These are phyloP conservation scores for Colletotrichum sp. DNA, from an alignment of 2,329 filamentous ascomycete genomes.

Conservation along the genomic window DNA sequence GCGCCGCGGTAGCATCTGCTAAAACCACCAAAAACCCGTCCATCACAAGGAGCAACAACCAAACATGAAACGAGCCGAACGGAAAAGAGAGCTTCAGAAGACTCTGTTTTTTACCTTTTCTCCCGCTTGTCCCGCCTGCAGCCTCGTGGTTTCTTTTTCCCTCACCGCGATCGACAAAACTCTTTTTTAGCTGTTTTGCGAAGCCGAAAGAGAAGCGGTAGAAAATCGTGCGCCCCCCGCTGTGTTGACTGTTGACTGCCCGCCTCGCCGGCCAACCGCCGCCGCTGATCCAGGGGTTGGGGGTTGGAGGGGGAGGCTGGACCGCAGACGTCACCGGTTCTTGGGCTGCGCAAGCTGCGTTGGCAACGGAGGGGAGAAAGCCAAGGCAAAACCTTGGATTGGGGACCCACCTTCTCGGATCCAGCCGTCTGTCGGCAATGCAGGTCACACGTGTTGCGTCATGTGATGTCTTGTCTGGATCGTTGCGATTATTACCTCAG, in stretches of 20 bases:
- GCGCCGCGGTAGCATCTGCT: not conserved
- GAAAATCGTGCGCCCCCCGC: no score
- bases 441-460: not conserved
- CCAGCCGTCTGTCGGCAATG: not conserved
- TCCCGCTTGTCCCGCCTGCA: not conserved
- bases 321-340: conserved; percentile 7
- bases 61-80: not conserved
- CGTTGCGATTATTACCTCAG: no score
- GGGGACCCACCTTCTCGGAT: not conserved
- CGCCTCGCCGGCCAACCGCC: not conserved
- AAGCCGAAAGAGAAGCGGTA: not conserved
- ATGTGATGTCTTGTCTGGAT: not conserved
- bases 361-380: not conserved
- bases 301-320: not conserved
- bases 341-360: not conserved
- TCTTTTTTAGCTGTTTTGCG: not conserved
- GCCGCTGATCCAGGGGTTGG: not conserved
- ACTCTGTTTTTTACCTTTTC: not conserved
- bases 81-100: not conserved
- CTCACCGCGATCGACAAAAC: not conserved
- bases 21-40: not conserved
- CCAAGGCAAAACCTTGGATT: not conserved
- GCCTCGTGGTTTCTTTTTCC: not conserved
- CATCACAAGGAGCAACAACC: not conserved
- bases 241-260: not conserved